phyloP scores from a whole-genome alignment of 2,329 filamentous ascomycete species.

The Elsinoe fawcettii region DNA sequence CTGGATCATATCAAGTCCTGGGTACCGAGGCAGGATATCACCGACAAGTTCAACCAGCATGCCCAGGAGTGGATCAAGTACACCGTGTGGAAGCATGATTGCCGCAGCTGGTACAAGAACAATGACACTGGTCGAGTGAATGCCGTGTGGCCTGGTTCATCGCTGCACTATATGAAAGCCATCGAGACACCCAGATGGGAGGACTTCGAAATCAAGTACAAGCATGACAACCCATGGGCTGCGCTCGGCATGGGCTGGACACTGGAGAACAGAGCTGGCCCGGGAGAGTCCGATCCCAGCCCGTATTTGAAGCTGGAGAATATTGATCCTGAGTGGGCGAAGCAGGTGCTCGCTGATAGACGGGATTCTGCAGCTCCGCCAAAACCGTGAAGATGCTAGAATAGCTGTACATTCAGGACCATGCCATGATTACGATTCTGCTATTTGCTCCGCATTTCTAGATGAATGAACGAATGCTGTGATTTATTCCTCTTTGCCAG shows the following conservation, averaged over 20 bases:
- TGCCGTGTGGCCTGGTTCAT: slow-evolving; percentile 44
- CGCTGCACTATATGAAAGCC: slow-evolving; percentile 41
- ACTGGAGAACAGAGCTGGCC: slow-evolving; percentile 23
- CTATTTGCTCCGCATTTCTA: background rate
- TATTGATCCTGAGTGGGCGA: slow-evolving; percentile 38
- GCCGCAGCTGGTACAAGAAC: slow-evolving; percentile 42
- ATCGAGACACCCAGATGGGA: slow-evolving; percentile 36
- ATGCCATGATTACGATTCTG: background rate
- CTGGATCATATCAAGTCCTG: slow-evolving; percentile 38
- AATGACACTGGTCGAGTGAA: slow-evolving; percentile 40
- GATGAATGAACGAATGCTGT: background rate
- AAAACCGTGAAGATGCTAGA: background rate
- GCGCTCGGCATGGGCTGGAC: slow-evolving; percentile 37
- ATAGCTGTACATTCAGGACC: background rate
- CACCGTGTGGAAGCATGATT: slow-evolving; percentile 43
- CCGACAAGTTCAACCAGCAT: slow-evolving; percentile 38
- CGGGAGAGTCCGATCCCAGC: slow-evolving; percentile 27
- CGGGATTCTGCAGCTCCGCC: background rate
- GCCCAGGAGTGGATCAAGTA: slow-evolving; percentile 42
- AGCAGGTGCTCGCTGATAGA: slow-evolving; percentile 23
- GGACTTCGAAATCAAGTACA: slow-evolving; percentile 37
- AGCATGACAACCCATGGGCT: slow-evolving; percentile 36
- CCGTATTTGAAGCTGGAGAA: slow-evolving; percentile 35
- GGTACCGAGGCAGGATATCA: slow-evolving; percentile 35
- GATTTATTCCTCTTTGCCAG: background rate